These are phyloP conservation scores for Debaryomycetaceae sp. DNA, from an alignment of 1,139 yeast genomes.

Conservation along the genomic window DNA sequence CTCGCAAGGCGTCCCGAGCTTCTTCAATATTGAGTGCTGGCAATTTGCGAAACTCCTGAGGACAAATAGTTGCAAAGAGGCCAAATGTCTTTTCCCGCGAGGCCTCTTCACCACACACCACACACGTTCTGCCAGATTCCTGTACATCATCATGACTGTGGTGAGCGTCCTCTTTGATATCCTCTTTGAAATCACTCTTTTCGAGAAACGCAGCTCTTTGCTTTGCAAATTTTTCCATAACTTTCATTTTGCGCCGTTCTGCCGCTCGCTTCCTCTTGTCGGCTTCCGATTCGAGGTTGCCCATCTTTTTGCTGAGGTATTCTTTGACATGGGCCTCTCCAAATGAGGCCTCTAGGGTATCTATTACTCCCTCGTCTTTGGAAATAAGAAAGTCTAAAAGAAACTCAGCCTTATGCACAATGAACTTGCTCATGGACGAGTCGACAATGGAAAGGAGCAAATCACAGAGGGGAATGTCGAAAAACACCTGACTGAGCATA, in stretches of 20 bases:
- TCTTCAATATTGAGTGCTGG: slow-evolving; percentile 22
- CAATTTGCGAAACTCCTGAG: slow-evolving; percentile 46
- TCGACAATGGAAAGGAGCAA: slow-evolving; percentile 48
- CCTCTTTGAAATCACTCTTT: slow-evolving; percentile 21
- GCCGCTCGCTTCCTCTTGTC: slow-evolving; percentile 44
- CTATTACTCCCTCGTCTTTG: slow-evolving; percentile 46
- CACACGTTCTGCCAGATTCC: slow-evolving; percentile 42
- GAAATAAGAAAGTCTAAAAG: slow-evolving; percentile 47
- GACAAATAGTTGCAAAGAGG: slow-evolving; percentile 38
- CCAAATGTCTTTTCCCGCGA: slow-evolving; percentile 47
- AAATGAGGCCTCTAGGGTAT: slow-evolving; percentile 50
- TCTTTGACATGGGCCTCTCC: slow-evolving; percentile 50
- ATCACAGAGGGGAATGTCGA: slow-evolving; percentile 53
- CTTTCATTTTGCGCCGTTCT: slow-evolving; percentile 32
- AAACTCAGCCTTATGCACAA: slow-evolving; percentile 51
- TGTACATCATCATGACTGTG: slow-evolving; percentile 11
- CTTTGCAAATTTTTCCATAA: slow-evolving; percentile 39
- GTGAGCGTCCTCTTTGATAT: slow-evolving; percentile 9
- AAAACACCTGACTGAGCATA: slow-evolving; percentile 40
- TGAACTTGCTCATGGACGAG: slow-evolving; percentile 44
- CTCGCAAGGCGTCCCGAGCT: slow-evolving; percentile 20
- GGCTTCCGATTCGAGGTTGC: slow-evolving; percentile 26
- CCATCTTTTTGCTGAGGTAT: slow-evolving; percentile 28
- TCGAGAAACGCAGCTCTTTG: slow-evolving; percentile 36
- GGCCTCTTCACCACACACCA: slow-evolving; percentile 62